A percentile compares a stretch with the other conserved stretches of the same genome.
phyloP scores from a whole-genome alignment of 352 stramenopile genomes.

The Pythium phragmitis region DNA sequence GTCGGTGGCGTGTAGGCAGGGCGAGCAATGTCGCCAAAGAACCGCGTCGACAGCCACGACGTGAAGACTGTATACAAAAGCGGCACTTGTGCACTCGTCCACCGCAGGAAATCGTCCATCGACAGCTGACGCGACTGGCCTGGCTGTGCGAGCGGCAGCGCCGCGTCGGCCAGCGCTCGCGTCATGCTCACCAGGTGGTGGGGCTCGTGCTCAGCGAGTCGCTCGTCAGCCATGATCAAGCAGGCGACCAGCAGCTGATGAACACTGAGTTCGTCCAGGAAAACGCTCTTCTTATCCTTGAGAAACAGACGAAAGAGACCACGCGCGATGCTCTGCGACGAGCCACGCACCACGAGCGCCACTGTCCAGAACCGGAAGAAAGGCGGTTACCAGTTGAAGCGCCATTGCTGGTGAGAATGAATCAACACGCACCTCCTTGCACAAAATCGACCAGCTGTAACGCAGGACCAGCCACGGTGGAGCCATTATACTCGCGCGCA shows the following conservation, averaged over 20 bases:
- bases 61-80: conserved; percentile 77
- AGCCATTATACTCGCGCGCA: conserved; percentile 28
- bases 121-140: conserved; percentile 34
- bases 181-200: conserved; percentile 33
- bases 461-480: neutral
- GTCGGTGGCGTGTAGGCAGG: conserved; percentile 47
- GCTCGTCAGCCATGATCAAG: conserved; percentile 55
- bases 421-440: conserved; percentile 45
- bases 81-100: conserved; percentile 56
- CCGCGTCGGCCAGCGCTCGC: conserved; percentile 42
- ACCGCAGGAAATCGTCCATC: conserved; percentile 63
- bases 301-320: conserved; percentile 63
- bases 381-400: neutral
- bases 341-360: conserved; percentile 59
- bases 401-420: neutral
- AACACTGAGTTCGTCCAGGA: conserved; percentile 42
- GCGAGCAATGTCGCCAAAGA: conserved; percentile 49
- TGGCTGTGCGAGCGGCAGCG: conserved; percentile 26
- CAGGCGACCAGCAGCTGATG: conserved; percentile 45
- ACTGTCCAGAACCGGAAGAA: conserved; percentile 35
- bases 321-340: conserved; percentile 55
- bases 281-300: conserved; percentile 22
- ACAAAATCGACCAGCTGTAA: conserved; percentile 56
- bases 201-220: conserved; percentile 26
- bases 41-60: conserved; percentile 62